Percentiles rank a stretch among this genome's conserved stretches.
These are phyloP conservation scores for Blastocystis sp. DNA, from an alignment of 352 stramenopile genomes.

Conservation along the genomic window DNA sequence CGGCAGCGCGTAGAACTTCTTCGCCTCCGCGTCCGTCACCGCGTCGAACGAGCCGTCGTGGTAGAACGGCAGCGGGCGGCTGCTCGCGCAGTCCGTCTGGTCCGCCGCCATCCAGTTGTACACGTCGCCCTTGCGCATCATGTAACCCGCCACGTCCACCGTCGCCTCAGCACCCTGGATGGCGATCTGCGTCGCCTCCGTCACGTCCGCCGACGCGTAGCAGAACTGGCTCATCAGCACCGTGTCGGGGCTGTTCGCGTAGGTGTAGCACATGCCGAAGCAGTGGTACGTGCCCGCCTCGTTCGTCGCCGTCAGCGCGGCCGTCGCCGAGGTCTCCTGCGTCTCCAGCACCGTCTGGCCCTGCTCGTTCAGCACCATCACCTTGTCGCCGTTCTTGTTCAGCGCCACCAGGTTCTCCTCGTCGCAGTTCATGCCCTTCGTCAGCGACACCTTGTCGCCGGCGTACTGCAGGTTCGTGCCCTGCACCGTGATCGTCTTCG, in stretches of 20 bases:
- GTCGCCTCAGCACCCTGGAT: background rate
- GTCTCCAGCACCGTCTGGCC: background rate
- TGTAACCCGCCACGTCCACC: conserved; percentile 28
- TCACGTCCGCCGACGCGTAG: conserved; percentile 2
- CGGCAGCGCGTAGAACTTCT: conserved; percentile 26
- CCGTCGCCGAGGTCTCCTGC: conserved; percentile 43
- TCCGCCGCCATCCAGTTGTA: conserved; percentile 6
- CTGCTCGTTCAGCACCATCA: background rate
- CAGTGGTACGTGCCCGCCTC: background rate
- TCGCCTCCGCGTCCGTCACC: background rate
- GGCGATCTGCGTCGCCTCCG: background rate
- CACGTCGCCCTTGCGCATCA: conserved; percentile 38
- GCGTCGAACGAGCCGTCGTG: background rate
- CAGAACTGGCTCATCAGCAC: conserved; percentile 18
- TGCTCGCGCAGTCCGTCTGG: background rate
- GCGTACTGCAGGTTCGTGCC: background rate
- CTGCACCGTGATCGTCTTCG: conserved; percentile 22
- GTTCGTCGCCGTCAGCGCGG: background rate
- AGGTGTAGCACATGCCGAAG: conserved; percentile 67
- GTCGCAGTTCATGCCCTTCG: background rate
- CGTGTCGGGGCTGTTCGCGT: conserved; percentile 2
- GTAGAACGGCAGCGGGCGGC: background rate
- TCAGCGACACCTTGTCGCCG: conserved; percentile 27
- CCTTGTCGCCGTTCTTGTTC: conserved; percentile 40
- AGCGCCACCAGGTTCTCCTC: conserved; percentile 48